These are phyloP conservation scores for Cystobasidium tubakii DNA, from an alignment of 768 basidiomycete species.

Conservation along the genomic window DNA sequence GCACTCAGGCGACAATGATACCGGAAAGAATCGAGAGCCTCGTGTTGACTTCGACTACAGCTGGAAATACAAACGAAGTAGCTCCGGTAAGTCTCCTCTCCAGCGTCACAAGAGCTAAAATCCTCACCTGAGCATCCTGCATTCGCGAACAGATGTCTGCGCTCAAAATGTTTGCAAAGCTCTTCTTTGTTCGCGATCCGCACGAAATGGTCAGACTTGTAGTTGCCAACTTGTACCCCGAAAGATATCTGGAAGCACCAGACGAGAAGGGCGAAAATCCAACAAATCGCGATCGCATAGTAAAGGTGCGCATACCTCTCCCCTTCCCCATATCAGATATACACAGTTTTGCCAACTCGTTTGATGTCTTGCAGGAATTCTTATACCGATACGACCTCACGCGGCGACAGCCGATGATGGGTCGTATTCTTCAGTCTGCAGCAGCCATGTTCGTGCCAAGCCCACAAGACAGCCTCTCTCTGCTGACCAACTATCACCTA, in stretches of 20 bases:
- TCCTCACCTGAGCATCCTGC: background rate
- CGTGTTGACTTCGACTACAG: constrained; percentile 39
- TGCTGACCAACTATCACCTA: constrained; percentile 11
- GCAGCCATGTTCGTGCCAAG: constrained; percentile 26
- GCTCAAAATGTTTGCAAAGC: constrained; percentile 20
- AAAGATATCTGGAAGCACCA: constrained; percentile 32
- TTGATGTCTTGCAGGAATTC: constrained; percentile 37
- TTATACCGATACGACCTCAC: constrained; percentile 38
- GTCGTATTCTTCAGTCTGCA: constrained; percentile 36
- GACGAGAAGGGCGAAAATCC: constrained; percentile 9
- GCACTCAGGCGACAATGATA: constrained; percentile 38
- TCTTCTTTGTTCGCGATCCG: constrained; percentile 21
- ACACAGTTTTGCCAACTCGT: background rate
- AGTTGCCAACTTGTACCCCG: constrained; percentile 39
- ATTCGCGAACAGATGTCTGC: background rate
- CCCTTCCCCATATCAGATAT: constrained; percentile 9
- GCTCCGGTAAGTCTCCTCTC: constrained; percentile 20
- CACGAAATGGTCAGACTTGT: constrained; percentile 36
- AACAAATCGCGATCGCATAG: constrained; percentile 19
- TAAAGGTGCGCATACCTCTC: constrained; percentile 19
- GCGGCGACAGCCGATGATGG: constrained; percentile 24
- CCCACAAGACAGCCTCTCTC: background rate
- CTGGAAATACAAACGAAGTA: constrained; percentile 12
- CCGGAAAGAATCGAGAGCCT: constrained; percentile 37
- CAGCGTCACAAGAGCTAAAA: background rate